Evolutionary conservation across 2,329 filamentous ascomycete genomes (phyloP).

Genomic region (Anthostomella pinea): DNA sequence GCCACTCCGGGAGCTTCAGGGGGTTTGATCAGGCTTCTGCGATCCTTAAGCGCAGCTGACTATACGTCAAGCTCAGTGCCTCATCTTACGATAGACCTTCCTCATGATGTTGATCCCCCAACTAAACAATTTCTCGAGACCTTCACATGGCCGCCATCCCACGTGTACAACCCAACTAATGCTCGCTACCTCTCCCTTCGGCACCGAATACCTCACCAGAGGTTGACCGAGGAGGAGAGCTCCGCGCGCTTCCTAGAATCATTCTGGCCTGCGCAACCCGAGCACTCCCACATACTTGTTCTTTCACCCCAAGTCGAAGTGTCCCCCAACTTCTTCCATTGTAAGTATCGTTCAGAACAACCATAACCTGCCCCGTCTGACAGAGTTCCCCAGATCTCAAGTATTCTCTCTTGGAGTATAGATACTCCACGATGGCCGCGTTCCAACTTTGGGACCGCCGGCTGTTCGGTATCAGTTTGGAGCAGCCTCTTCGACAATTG

Average conservation of each 20-base stretch:
- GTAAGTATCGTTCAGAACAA: slow-evolving; percentile 35
- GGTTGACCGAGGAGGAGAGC: slow-evolving; percentile 64
- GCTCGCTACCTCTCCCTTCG: slow-evolving; percentile 65
- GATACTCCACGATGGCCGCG: slow-evolving; percentile 57
- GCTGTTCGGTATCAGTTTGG: slow-evolving; percentile 77
- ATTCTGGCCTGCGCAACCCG: slow-evolving; percentile 72
- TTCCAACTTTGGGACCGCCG: slow-evolving; percentile 46
- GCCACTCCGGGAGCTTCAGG: slow-evolving; percentile 69
- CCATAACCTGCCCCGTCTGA: background rate
- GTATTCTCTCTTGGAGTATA: slow-evolving; percentile 73
- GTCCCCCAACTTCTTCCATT: slow-evolving; percentile 79
- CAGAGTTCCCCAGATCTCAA: slow-evolving; percentile 58
- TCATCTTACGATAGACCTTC: slow-evolving; percentile 81
- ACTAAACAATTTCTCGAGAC: slow-evolving; percentile 60
- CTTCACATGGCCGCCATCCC: slow-evolving; percentile 65
- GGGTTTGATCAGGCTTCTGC: slow-evolving; percentile 71
- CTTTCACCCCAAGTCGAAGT: slow-evolving; percentile 80
- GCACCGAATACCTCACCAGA: slow-evolving; percentile 64
- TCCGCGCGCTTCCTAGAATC: slow-evolving; percentile 78
- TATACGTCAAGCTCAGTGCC: slow-evolving; percentile 68
- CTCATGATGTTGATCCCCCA: slow-evolving; percentile 63
- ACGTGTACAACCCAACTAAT: slow-evolving; percentile 36
- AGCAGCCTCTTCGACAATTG: slow-evolving; percentile 63
- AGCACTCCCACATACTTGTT: slow-evolving; percentile 73
- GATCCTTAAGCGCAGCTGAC: slow-evolving; percentile 72